Base-by-base conservation (phyloP, 129 eudicot species). In the Pulicaria dysenterica region DNA sequence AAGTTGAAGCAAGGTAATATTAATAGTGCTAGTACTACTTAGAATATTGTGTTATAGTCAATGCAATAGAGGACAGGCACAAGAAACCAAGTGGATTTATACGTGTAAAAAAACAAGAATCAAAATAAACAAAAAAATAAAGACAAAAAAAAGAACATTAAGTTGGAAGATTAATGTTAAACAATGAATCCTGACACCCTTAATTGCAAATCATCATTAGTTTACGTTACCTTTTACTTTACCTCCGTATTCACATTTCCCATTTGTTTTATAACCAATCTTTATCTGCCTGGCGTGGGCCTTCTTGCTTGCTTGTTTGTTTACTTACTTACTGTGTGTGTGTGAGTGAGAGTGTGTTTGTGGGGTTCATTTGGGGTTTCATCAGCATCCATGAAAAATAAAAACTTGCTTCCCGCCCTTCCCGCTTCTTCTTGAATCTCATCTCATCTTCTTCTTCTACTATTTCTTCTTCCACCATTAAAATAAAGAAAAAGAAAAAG, bases 361-460 rank as follows among this genome's bases (percentile, higher is more conserved):
- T 73, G 84, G 89, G 88, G 86, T 59, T 40, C 73, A 12, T 40
- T 8, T 17, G 31, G 31, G 31, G 31, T 64, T 64, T 73, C 74
- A 68, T 76, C 83, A 85, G 69, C 84, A 85, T 70, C 88, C 77
- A 81, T 85, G 31, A 72, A 42, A 56, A n/a, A 74, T 40, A 64
- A 73, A 77, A 76, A 36, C 68, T 80, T 60, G 50, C 56, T 74
- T 74, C 84, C 85, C 81, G 75, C 82, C 79, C 81, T 80, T 88
- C 89, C 92, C 93, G 91, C 96, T 83, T 46, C 86, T 82, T 81
- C 81, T 84, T 83, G 72, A 91, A 86, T 82, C 86, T 66, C 85
- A 91, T 81, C 84, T 87, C 74, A 61, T 77, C 74, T 51, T 69
- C 41, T 43, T 73, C 51, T 73, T 16, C 69, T 47, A 10, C 46